A percentile compares a stretch with the other conserved stretches of the same genome.
Evolutionary conservation across 176 grass and related monocot genomes (phyloP).

Genomic region (Triticum aestivum): DNA sequence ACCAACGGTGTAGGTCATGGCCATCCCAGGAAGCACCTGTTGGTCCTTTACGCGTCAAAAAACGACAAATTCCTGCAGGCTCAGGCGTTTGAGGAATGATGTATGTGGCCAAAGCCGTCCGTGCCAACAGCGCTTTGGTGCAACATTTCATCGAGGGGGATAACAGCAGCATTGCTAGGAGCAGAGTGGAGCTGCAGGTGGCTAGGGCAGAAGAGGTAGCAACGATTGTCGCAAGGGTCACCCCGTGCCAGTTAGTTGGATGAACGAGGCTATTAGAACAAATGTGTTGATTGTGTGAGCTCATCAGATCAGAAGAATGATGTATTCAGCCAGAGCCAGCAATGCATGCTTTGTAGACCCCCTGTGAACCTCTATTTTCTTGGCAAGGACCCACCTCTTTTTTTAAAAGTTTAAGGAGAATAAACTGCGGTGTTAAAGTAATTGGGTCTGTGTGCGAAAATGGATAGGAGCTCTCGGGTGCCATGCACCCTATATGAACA

Average conservation of each 20-base stretch:
- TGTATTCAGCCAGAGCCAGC: not conserved
- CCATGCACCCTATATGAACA: too few species aligned
- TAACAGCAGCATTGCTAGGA: not conserved
- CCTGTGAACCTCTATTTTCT: not conserved
- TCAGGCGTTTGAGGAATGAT: not conserved
- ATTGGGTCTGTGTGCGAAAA: not conserved
- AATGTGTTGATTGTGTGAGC: not conserved
- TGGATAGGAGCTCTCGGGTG: too few species aligned
- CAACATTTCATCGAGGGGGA: not conserved
- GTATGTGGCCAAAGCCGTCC: not conserved
- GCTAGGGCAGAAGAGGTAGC: not conserved
- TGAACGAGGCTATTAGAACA: not conserved
- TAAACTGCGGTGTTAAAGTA: not conserved
- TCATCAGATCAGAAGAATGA: not conserved
- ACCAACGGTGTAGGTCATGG: not conserved
- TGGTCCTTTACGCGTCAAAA: not conserved
- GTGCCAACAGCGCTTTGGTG: not conserved
- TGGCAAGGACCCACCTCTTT: not conserved
- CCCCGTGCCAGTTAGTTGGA: not conserved
- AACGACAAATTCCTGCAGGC: not conserved
- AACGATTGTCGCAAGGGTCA: not conserved
- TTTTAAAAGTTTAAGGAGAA: not conserved
- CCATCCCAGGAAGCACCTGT: not conserved
- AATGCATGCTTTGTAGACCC: too few species aligned
- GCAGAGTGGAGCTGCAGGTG: not conserved